These are phyloP conservation scores for Solanum aculeatissimum DNA, from an alignment of 305 asterid species.

Conservation along the genomic window DNA sequence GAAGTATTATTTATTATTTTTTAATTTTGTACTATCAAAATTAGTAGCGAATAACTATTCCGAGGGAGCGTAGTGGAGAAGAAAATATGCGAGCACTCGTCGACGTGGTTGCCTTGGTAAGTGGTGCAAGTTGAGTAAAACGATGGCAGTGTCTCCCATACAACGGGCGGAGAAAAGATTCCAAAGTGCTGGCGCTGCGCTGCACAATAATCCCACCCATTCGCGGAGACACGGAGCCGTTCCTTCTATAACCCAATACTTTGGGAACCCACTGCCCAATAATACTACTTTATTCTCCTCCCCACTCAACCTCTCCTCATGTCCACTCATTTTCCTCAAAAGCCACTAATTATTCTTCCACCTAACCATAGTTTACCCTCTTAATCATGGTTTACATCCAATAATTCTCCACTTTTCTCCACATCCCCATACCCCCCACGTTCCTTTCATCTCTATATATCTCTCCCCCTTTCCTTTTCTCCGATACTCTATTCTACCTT, in stretches of 20 bases:
- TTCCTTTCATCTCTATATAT: slow-evolving; percentile 8
- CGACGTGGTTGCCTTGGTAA: background rate
- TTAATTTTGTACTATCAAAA: too few relatives aligned
- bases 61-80: background rate
- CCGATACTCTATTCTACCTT: background rate
- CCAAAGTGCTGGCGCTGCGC: background rate
- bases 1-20: too few relatives aligned
- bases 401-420: slow-evolving; percentile 10
- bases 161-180: slow-evolving; percentile 10
- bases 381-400: background rate
- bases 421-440: slow-evolving; percentile 17
- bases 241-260: slow-evolving; percentile 25
- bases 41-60: too few relatives aligned
- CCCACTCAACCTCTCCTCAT: background rate
- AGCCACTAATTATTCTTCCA: background rate
- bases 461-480: background rate
- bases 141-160: slow-evolving; percentile 4
- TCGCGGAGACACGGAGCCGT: slow-evolving; percentile 53
- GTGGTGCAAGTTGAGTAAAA: background rate
- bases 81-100: background rate
- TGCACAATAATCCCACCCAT: slow-evolving; percentile 8
- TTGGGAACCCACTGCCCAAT: slow-evolving; percentile 7
- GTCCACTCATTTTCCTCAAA: background rate
- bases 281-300: background rate
- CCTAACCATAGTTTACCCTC: background rate